A percentile compares a stretch with the other conserved stretches of the same genome.
Evolutionary conservation across 2,329 filamentous ascomycete species (phyloP).

Genomic region (Ploettnerulaceae sp.): DNA sequence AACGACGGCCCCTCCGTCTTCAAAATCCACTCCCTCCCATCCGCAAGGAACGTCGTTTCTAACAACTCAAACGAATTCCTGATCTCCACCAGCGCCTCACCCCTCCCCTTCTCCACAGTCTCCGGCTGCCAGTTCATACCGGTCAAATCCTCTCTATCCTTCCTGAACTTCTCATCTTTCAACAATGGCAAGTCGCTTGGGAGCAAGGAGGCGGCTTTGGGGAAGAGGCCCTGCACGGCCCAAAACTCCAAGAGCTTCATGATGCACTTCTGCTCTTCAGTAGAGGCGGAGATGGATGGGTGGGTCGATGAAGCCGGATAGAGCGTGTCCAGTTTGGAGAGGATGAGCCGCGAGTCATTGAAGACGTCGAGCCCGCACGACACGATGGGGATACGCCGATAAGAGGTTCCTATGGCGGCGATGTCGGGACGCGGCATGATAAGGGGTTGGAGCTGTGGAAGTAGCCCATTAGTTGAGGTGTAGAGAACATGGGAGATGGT

Average conservation of each 20-base stretch:
- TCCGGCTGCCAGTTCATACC: slow-evolving; percentile 40
- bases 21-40: slow-evolving; percentile 63
- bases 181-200: slow-evolving; percentile 50
- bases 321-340: slow-evolving; percentile 56
- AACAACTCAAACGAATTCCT: slow-evolving; percentile 50
- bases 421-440: slow-evolving; percentile 64
- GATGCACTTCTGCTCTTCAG: slow-evolving; percentile 38
- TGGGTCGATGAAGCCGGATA: slow-evolving; percentile 42
- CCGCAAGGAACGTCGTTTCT: slow-evolving; percentile 57
- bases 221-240: slow-evolving; percentile 55
- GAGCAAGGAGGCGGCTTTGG: slow-evolving; percentile 48
- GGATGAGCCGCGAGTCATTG: slow-evolving; percentile 64
- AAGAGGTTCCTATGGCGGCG: slow-evolving; percentile 53
- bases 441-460: slow-evolving; percentile 55
- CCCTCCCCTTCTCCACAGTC: slow-evolving; percentile 39
- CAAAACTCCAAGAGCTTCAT: slow-evolving; percentile 52
- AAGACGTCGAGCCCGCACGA: slow-evolving; percentile 64
- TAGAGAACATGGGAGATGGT: not conserved
- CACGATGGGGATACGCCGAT: slow-evolving; percentile 66
- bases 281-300: slow-evolving; percentile 35
- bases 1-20: slow-evolving; percentile 48
- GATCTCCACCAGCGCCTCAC: slow-evolving; percentile 53
- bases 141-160: slow-evolving; percentile 49
- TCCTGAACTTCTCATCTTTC: slow-evolving; percentile 52
- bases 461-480: not conserved